Evolutionary conservation across 176 grass and related monocot genomes (phyloP), one percentile per base, ranked within the genome.

Genomic region (Ampelocalamus luodianensis): DNA sequence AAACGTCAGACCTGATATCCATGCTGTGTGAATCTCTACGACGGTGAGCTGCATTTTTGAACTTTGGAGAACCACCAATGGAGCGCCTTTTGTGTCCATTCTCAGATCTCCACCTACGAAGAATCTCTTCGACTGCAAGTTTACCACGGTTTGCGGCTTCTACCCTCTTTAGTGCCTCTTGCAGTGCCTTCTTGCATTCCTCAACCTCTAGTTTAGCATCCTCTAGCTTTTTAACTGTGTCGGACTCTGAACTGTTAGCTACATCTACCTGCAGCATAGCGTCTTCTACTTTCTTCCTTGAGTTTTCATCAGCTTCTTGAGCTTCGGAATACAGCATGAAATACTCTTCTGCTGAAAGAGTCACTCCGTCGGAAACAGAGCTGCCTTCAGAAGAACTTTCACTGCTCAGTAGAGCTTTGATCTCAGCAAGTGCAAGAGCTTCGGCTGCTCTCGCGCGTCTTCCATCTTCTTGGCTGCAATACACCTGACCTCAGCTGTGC

Each of bases 391-490:
- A 85, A 71, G 78, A 91, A 87, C 36, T 87, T 67, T 90, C 80
- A 78, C 79, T 93, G 82, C 89, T 90, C 22, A 92, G 37, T 48
- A 97, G 65, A 78, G 89, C 92, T 84, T 93, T 95, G 42, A 93
- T 90, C 67, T 97, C 93, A 44, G 87, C 88, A 79, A 97, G 89
- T 71, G 95, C 91, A 86, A 95, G 39, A 59, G 87, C 79, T 84
- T 95, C 95, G 53, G 95, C 92, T 74, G 89, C 91, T 81, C 77
- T 91, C 24, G 92, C 91, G 95, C 95, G 79, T 95, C 93, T 90
- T 95, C 95, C 87, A 93, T 93, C 88, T 97, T 97, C 79, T 83
- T 95, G 61, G 93, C 92, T 50, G 93, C 95, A 76, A 88, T 65
- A 38, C 81, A 88, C 54, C 89, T 92, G 45, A 93, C 72, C 72